These are phyloP conservation scores for Colletotrichum sp. DNA, from an alignment of 2,329 filamentous ascomycete genomes.

Conservation along the genomic window DNA sequence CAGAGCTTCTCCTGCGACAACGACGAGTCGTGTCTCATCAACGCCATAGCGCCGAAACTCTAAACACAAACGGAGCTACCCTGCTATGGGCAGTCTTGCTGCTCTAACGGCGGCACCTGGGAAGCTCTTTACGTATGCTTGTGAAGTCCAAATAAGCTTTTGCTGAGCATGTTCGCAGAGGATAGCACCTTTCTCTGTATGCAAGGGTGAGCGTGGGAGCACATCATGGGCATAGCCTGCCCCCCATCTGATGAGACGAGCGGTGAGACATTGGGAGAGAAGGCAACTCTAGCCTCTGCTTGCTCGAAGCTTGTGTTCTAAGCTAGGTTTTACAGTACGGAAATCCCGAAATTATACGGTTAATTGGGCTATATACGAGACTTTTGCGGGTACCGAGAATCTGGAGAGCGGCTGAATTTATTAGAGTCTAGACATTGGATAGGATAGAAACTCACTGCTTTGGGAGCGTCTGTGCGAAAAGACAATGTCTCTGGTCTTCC, in stretches of 20 bases:
- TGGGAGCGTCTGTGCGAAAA: background rate
- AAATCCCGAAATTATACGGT: background rate
- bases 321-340: background rate
- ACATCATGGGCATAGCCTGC: background rate
- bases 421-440: background rate
- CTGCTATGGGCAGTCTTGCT: background rate
- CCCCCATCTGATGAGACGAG: background rate
- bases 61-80: background rate
- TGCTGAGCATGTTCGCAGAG: background rate
- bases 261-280: background rate
- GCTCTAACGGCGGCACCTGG: background rate
- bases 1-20: background rate
- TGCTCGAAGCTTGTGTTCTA: background rate
- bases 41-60: background rate
- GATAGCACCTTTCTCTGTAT: accelerated
- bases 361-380: background rate
- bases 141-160: background rate
- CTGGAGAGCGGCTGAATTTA: background rate
- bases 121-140: accelerated
- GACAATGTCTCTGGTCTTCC: accelerated
- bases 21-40: background rate
- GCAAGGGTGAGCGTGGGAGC: background rate
- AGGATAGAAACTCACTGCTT: background rate
- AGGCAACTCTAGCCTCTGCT: background rate
- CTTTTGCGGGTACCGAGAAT: background rate